These are phyloP conservation scores for Bathelium albidoporum DNA, from an alignment of 495 filamentous ascomycete genomes.

Conservation along the genomic window DNA sequence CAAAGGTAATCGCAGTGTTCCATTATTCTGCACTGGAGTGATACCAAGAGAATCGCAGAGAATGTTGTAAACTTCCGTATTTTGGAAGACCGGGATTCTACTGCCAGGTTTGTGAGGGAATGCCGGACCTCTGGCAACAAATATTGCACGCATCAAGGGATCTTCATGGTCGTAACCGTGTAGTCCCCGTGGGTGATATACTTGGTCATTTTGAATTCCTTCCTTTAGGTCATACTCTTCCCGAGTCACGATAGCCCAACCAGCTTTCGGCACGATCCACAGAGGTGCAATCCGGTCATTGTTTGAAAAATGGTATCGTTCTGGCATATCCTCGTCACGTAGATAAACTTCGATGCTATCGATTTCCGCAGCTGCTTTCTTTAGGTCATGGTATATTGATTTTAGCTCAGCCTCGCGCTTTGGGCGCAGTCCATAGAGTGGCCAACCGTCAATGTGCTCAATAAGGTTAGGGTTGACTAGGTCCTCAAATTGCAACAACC, in stretches of 20 bases:
- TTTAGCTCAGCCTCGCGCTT: conserved; percentile 48
- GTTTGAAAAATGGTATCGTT: conserved; percentile 73
- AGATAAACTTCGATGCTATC: conserved; percentile 76
- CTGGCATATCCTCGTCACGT: conserved; percentile 70
- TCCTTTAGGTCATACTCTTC: conserved; percentile 63
- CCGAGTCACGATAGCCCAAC: conserved; percentile 77
- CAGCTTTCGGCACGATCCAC: conserved; percentile 83
- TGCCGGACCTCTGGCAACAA: conserved; percentile 76
- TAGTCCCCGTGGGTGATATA: conserved; percentile 66
- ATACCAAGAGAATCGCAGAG: conserved; percentile 76
- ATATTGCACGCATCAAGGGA: conserved; percentile 86
- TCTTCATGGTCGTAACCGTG: conserved; percentile 89
- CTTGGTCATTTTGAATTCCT: conserved; percentile 46
- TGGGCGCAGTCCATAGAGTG: conserved; percentile 75
- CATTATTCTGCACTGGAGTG: conserved; percentile 62
- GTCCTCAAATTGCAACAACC: conserved; percentile 92
- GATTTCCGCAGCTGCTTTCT: conserved; percentile 43
- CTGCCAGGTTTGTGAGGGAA: conserved; percentile 80
- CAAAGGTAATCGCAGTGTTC: conserved; percentile 73
- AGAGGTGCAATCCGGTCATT: conserved; percentile 84
- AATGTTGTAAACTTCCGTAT: conserved; percentile 91
- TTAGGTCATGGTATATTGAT: conserved; percentile 31
- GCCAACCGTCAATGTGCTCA: conserved; percentile 89
- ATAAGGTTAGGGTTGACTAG: conserved; percentile 63
- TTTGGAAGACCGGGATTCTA: conserved; percentile 76